Conservation (phyloP, 176 grass and related monocot species). For the Carex pumila region DNA sequence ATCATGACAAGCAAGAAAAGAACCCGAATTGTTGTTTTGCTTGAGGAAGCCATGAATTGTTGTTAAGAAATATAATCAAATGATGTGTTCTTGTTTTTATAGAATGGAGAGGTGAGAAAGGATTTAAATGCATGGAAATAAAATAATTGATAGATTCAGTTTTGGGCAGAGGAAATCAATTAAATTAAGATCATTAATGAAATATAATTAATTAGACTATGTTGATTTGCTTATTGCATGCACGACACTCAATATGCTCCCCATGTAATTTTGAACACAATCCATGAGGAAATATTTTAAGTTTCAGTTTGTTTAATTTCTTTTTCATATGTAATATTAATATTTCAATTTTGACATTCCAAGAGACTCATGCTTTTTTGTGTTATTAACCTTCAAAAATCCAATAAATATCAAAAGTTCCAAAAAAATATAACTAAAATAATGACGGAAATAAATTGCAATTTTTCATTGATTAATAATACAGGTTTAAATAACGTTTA, state of each 20-base stretch:
- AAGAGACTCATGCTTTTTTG: no score
- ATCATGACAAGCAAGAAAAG: neutral
- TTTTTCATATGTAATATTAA: neutral
- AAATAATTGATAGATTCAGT: neutral
- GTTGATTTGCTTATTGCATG: neutral
- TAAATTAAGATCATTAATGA: neutral
- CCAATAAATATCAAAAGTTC: neutral
- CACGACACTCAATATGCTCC: neutral
- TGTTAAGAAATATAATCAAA: neutral
- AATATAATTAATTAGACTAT: neutral
- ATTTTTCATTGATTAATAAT: no score
- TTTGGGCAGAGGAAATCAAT: neutral
- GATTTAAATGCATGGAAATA: constrained; percentile 10
- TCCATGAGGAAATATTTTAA: neutral
- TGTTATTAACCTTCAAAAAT: neutral
- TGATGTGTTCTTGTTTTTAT: neutral
- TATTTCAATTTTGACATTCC: no score
- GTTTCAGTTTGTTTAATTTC: neutral
- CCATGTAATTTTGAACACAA: neutral
- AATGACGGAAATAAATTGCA: no score
- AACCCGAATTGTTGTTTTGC: neutral
- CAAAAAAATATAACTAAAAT: no score
- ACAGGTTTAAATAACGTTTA: no score
- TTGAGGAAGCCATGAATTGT: constrained; percentile 6
- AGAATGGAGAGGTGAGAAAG: neutral